A percentile compares a stretch with the other conserved stretches of the same genome.
These are phyloP conservation scores for Dothiorella sarmentorum DNA, from an alignment of 2,329 filamentous ascomycete genomes.

Conservation along the genomic window DNA sequence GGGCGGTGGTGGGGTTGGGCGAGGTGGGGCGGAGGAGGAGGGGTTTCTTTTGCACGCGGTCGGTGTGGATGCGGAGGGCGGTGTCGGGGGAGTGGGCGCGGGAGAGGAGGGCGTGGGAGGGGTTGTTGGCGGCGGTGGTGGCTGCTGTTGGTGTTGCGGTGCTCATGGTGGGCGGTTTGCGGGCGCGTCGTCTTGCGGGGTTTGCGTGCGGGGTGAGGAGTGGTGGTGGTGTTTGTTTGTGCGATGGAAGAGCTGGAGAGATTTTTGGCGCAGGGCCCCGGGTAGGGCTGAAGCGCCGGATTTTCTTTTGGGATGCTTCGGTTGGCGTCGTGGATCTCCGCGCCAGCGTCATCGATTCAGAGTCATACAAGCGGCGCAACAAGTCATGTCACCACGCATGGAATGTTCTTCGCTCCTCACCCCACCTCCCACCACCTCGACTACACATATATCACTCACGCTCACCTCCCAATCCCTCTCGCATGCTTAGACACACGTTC, in stretches of 20 bases:
- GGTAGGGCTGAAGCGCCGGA: no score
- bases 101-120: conserved; percentile 58
- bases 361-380: background rate
- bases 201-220: no score
- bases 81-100: conserved; percentile 76
- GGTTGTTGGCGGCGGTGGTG: background rate
- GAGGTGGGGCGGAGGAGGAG: conserved; percentile 75
- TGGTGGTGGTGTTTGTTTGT: no score
- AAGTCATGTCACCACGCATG: background rate
- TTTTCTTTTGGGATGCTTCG: no score
- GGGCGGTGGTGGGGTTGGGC: conserved; percentile 56
- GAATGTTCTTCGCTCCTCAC: background rate
- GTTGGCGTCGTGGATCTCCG: no score
- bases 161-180: background rate
- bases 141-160: background rate
- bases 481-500: background rate
- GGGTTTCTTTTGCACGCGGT: conserved; percentile 79
- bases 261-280: no score
- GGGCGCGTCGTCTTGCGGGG: no score
- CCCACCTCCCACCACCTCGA: background rate
- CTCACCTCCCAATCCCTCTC: background rate
- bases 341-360: background rate
- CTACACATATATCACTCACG: background rate
- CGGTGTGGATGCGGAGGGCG: conserved; percentile 68
- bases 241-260: no score